Conservation (phyloP, 495 filamentous ascomycete species). For the Tuber microsphaerosporum region DNA sequence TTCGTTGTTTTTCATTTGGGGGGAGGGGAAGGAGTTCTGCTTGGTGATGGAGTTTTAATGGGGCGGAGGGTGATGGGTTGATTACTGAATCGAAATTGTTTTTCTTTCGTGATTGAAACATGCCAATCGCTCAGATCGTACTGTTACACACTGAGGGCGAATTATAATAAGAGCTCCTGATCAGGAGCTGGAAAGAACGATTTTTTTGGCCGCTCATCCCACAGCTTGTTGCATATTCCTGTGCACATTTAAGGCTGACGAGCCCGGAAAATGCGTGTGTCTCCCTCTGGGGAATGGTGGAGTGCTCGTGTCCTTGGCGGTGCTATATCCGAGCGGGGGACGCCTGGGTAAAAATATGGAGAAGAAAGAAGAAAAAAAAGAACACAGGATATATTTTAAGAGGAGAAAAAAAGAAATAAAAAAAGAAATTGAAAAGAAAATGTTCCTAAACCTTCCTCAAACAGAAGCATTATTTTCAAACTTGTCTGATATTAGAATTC, state of each 20-base stretch:
- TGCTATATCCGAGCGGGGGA: not conserved
- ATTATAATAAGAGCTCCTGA: not conserved
- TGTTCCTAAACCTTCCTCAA: too few species aligned
- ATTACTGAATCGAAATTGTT: constrained; percentile 2
- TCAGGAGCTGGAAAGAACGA: not conserved
- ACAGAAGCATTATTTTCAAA: too few species aligned
- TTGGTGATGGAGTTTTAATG: not conserved
- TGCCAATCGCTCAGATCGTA: not conserved
- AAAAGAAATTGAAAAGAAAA: not conserved
- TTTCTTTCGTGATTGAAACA: not conserved
- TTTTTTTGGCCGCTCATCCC: not conserved
- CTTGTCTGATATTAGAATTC: too few species aligned
- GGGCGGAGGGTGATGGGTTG: not conserved
- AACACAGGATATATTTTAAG: not conserved
- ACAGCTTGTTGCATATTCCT: not conserved
- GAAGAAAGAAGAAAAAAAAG: not conserved
- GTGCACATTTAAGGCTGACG: not conserved
- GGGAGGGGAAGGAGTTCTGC: not conserved
- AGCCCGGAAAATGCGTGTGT: not conserved
- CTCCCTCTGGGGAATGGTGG: not conserved
- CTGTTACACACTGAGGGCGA: not conserved
- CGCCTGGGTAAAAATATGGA: not conserved
- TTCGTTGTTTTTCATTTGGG: not conserved
- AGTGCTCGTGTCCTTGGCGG: not conserved
- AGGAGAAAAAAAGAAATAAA: not conserved